Conservation (phyloP, 768 basidiomycete genomes). For the Hygrocybe coccinea region DNA sequence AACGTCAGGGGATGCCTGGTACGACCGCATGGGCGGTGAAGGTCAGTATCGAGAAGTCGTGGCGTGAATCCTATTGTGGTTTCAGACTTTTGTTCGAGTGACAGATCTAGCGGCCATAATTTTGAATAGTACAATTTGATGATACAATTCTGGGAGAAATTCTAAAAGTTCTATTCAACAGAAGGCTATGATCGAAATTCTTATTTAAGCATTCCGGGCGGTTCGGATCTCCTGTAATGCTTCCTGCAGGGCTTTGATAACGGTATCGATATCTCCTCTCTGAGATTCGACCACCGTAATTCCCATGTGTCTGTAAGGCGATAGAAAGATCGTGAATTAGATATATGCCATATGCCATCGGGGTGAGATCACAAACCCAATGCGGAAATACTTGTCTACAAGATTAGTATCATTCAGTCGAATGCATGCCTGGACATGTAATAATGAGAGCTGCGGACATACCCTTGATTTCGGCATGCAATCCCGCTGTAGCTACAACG, state of each 20-base stretch:
- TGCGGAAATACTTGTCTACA: slow-evolving; percentile 84
- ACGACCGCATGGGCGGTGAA: slow-evolving; percentile 78
- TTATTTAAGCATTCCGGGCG: slow-evolving; percentile 19
- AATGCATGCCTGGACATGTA: background rate
- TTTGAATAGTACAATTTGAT: background rate
- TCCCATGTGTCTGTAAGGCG: slow-evolving; percentile 74
- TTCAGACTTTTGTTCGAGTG: background rate
- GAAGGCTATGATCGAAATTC: background rate
- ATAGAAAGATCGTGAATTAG: slow-evolving; percentile 1
- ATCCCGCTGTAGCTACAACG: slow-evolving; percentile 81
- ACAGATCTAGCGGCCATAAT: background rate
- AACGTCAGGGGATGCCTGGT: slow-evolving; percentile 80
- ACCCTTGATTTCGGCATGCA: slow-evolving; percentile 83
- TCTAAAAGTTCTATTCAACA: background rate
- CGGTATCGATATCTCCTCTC: slow-evolving; percentile 71
- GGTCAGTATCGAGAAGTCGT: slow-evolving; percentile 45
- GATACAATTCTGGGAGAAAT: background rate
- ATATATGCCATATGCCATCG: slow-evolving; percentile 5
- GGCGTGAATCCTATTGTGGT: too few relatives aligned
- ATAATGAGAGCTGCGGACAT: slow-evolving; percentile 12
- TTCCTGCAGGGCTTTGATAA: slow-evolving; percentile 62
- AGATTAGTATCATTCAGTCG: too few relatives aligned
- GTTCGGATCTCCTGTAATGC: slow-evolving; percentile 42
- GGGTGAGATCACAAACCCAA: slow-evolving; percentile 50
- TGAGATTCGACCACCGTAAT: slow-evolving; percentile 64